Conservation (phyloP, 2,329 filamentous ascomycete species). For the Fusarium heterosporum region DNA sequence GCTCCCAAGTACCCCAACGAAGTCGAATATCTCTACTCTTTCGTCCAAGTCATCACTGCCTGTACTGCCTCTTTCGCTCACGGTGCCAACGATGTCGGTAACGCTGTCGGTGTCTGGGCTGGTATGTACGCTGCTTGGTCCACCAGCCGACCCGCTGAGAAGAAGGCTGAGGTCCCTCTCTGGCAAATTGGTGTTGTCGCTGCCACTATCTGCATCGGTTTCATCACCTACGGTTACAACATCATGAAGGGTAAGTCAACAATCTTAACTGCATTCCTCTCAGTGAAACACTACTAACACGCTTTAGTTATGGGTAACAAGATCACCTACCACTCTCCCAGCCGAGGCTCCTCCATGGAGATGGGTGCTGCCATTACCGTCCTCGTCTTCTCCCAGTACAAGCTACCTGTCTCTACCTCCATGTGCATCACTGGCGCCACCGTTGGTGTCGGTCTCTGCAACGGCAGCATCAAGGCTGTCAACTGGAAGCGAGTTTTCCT, state of each 20-base stretch:
- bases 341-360: conserved; percentile 76
- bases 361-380: conserved; percentile 83
- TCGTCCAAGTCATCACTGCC: conserved; percentile 74
- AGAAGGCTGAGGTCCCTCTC: conserved; percentile 74
- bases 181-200: conserved; percentile 82
- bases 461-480: conserved; percentile 76
- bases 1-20: conserved; percentile 77
- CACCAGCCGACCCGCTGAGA: conserved; percentile 68
- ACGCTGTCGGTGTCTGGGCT: conserved; percentile 76
- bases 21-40: conserved; percentile 77
- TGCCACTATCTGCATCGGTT: conserved; percentile 71
- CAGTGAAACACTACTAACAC: conserved; percentile 23
- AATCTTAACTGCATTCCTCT: background rate
- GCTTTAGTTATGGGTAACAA: conserved; percentile 82
- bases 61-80: conserved; percentile 80
- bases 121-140: conserved; percentile 76
- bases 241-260: conserved; percentile 78
- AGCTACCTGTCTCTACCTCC: conserved; percentile 79
- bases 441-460: conserved; percentile 82
- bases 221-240: conserved; percentile 83
- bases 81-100: conserved; percentile 82
- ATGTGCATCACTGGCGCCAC: conserved; percentile 86
- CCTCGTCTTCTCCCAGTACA: conserved; percentile 79
- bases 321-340: conserved; percentile 75
- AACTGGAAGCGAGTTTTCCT: conserved; percentile 81